These are phyloP conservation scores for Cyclotella atomus DNA, from an alignment of 108 stramenopile genomes.

Conservation along the genomic window DNA sequence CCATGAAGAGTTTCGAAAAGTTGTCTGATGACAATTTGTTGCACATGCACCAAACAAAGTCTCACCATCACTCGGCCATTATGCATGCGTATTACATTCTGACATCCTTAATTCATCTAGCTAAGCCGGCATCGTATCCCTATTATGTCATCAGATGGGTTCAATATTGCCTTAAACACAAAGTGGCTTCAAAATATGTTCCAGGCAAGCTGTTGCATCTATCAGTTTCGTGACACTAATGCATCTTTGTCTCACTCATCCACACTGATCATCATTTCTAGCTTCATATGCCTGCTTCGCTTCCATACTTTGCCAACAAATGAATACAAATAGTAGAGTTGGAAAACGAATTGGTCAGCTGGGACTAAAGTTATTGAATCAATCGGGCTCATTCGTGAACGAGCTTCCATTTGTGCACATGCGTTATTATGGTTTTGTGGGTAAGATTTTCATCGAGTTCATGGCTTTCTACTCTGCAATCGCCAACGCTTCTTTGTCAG, in stretches of 20 bases:
- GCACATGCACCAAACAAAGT: slow-evolving; percentile 22
- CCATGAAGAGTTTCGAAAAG: slow-evolving; percentile 9
- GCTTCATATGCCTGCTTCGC: slow-evolving; percentile 20
- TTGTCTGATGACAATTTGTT: slow-evolving; percentile 16
- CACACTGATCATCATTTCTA: not conserved
- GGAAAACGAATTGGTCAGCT: slow-evolving; percentile 26
- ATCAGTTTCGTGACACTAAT: not conserved
- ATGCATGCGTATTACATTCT: slow-evolving; percentile 33
- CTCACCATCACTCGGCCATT: not conserved
- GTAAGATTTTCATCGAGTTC: too few species aligned
- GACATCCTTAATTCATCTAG: not conserved
- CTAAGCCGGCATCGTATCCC: slow-evolving; percentile 14
- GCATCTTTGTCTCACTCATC: not conserved
- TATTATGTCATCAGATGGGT: slow-evolving; percentile 23
- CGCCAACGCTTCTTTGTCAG: too few species aligned
- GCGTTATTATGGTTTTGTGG: slow-evolving; percentile 17
- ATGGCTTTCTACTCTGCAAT: too few species aligned
- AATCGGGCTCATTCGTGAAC: not conserved
- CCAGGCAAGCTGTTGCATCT: slow-evolving; percentile 7
- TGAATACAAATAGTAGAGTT: not conserved
- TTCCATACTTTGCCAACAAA: slow-evolving; percentile 7
- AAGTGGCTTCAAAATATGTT: slow-evolving; percentile 34
- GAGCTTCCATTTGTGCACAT: not conserved
- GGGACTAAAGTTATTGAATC: slow-evolving; percentile 11
- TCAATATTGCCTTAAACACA: slow-evolving; percentile 25